These are phyloP conservation scores for Cyclotella cryptica DNA, from an alignment of 108 stramenopile species.

Conservation along the genomic window DNA sequence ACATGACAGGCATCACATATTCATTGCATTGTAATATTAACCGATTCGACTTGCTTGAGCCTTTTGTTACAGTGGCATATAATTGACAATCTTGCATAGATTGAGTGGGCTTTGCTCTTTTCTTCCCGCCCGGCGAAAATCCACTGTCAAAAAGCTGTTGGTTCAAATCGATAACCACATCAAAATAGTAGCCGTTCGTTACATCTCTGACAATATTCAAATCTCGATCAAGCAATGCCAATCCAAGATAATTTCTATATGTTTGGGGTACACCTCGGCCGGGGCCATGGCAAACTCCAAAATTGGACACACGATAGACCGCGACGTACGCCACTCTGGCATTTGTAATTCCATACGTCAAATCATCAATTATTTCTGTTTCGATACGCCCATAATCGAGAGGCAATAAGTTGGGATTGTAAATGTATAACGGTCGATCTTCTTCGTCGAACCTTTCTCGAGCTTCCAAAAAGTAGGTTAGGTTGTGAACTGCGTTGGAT, in stretches of 20 bases:
- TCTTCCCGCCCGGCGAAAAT: not conserved
- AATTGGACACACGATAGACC: constrained; percentile 48
- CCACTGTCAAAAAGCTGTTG: constrained; percentile 22
- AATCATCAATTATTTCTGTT: constrained; percentile 21
- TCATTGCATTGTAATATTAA: constrained; percentile 48
- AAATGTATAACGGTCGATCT: constrained; percentile 51
- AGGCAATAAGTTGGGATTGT: constrained; percentile 54
- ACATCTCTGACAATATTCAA: constrained; percentile 34
- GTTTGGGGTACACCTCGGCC: constrained; percentile 42
- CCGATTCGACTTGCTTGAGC: constrained; percentile 12
- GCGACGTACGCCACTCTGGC: constrained; percentile 36
- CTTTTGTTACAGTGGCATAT: constrained; percentile 1
- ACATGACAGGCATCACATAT: constrained; percentile 29
- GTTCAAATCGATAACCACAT: constrained; percentile 48
- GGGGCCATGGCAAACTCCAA: constrained; percentile 53
- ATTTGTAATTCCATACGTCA: not conserved
- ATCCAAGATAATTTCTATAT: constrained; percentile 44
- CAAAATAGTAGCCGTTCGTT: constrained; percentile 31
- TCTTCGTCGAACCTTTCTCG: constrained; percentile 29
- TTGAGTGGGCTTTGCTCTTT: constrained; percentile 10
- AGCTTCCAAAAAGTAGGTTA: constrained; percentile 46
- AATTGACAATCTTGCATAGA: constrained; percentile 53
- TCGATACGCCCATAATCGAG: constrained; percentile 29
- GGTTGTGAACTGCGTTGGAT: constrained; percentile 28
- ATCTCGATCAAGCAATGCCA: constrained; percentile 51